These are phyloP conservation scores for Backusella psychrophila DNA, from an alignment of 192 early-diverging fungal species.

Conservation along the genomic window DNA sequence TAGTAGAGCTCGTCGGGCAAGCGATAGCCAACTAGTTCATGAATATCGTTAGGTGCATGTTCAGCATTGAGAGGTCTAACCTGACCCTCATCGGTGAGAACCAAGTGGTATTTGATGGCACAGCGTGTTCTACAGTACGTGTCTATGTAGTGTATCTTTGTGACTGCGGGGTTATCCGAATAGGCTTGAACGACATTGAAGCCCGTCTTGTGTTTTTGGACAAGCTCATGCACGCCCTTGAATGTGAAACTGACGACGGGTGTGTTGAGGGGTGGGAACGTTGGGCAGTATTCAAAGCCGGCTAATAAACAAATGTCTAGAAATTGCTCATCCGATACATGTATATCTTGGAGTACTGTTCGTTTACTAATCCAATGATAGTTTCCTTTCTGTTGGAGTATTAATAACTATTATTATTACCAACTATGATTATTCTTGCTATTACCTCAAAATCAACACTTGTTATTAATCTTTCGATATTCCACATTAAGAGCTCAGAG, in stretches of 20 bases:
- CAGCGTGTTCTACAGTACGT: constrained; percentile 69
- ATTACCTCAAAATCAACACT: constrained; percentile 54
- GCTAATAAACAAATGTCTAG: constrained; percentile 80
- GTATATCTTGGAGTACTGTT: constrained; percentile 54
- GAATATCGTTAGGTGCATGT: constrained; percentile 72
- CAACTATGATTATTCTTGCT: background rate
- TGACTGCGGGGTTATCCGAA: constrained; percentile 51
- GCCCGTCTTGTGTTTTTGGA: constrained; percentile 68
- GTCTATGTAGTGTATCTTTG: constrained; percentile 67
- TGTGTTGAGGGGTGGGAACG: constrained; percentile 63
- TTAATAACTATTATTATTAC: background rate
- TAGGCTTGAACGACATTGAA: constrained; percentile 69
- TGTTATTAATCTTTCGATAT: constrained; percentile 71
- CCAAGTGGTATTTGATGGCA: constrained; percentile 67
- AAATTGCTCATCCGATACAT: constrained; percentile 65
- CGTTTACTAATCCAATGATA: constrained; percentile 67
- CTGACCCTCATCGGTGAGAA: constrained; percentile 67
- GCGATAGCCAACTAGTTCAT: constrained; percentile 79
- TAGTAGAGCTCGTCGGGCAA: constrained; percentile 71
- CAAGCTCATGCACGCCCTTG: constrained; percentile 60
- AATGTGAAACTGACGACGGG: constrained; percentile 60
- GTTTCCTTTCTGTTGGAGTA: constrained; percentile 49
- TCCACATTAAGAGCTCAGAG: constrained; percentile 73
- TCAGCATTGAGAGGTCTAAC: constrained; percentile 64
- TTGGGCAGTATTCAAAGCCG: constrained; percentile 72